Conservation (phyloP, 2,329 filamentous ascomycete species). For the Trichophyton schoenleinii region DNA sequence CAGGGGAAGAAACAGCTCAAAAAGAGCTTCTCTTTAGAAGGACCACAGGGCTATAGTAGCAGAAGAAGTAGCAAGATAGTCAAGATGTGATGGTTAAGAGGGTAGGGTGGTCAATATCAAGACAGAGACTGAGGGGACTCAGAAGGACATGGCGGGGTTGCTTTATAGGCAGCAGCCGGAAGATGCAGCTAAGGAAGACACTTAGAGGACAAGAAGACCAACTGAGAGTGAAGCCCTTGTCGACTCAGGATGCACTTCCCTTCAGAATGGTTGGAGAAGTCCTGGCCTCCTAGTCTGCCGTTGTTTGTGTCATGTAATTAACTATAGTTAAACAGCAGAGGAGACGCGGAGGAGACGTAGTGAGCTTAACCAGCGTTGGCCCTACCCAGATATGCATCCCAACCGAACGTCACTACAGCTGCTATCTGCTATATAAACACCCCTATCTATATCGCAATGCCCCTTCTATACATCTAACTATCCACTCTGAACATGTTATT, state of each 20-base stretch:
- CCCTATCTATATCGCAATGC: background rate
- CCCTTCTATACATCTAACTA: background rate
- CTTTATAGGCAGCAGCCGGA: background rate
- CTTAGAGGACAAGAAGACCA: background rate
- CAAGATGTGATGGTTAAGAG: background rate
- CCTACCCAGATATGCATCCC: too few relatives aligned
- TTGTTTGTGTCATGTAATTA: background rate
- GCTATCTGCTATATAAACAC: background rate
- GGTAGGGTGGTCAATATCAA: background rate
- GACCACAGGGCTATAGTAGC: background rate
- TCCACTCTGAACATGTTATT: background rate
- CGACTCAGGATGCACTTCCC: background rate
- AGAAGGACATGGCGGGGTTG: background rate
- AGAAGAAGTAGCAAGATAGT: background rate
- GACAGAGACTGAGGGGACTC: background rate
- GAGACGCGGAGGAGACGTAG: too few relatives aligned
- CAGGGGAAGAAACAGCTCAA: background rate
- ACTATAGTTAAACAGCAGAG: background rate
- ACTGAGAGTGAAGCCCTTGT: background rate
- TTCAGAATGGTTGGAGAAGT: too few relatives aligned
- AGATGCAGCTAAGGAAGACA: background rate
- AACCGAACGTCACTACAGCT: too few relatives aligned
- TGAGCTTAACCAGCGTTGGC: too few relatives aligned
- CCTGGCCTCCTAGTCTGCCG: background rate
- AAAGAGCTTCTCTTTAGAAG: background rate